Evolutionary conservation across 1,139 yeast genomes (phyloP).

Genomic region (Hemisphaericaspora lyxosophila): DNA sequence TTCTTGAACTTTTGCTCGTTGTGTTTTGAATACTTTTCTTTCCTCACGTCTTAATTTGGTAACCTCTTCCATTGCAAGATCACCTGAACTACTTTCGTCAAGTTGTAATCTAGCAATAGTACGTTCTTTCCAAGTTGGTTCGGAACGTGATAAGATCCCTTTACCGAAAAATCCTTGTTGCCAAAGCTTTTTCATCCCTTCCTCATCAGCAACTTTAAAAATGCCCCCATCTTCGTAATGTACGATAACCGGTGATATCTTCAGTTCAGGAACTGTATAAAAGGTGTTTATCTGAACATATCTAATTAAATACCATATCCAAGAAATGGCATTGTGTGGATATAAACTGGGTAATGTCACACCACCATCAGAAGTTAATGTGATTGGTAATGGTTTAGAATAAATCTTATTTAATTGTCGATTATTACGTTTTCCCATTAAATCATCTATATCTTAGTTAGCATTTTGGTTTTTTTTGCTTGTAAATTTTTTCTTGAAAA

Average conservation of each 20-base stretch:
- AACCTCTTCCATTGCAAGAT: conserved; percentile 65
- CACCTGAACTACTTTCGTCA: conserved; percentile 30
- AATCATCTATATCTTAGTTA: conserved; percentile 13
- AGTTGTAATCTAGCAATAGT: conserved; percentile 50
- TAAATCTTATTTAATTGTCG: conserved; percentile 35
- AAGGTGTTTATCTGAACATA: conserved; percentile 24
- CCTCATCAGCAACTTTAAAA: conserved; percentile 46
- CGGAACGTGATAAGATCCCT: conserved; percentile 84
- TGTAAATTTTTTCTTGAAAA: neutral
- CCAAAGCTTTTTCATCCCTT: conserved; percentile 69
- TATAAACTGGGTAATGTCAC: conserved; percentile 42
- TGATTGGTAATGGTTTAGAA: conserved; percentile 50
- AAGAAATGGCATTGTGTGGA: conserved; percentile 62
- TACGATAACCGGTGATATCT: conserved; percentile 23
- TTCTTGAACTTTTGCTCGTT: conserved; percentile 41
- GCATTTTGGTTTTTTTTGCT: conserved; percentile 10
- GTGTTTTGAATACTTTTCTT: conserved; percentile 67
- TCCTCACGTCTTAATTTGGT: conserved; percentile 73
- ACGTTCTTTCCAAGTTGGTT: conserved; percentile 83
- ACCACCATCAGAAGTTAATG: conserved; percentile 33
- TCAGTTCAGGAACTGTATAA: conserved; percentile 28
- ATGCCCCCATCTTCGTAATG: conserved; percentile 29
- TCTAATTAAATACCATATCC: conserved; percentile 46
- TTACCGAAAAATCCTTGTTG: conserved; percentile 90
- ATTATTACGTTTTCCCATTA: conserved; percentile 19